These are phyloP conservation scores for Creolimax fragrantissima DNA, from an alignment of 78 protist species.

Conservation along the genomic window DNA sequence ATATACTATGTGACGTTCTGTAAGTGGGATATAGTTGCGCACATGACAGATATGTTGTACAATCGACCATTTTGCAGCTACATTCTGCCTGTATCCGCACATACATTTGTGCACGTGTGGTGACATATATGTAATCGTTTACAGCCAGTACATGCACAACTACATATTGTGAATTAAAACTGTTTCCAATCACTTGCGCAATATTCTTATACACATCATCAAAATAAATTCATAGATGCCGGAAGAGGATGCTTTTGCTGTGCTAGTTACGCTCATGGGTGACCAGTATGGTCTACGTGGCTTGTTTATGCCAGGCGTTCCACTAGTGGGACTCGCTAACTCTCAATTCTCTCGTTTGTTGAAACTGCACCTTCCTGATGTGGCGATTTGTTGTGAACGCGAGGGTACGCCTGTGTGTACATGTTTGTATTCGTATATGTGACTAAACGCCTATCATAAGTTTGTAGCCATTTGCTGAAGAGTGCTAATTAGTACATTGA, in stretches of 20 bases:
- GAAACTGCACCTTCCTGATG: neutral
- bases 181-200: too few relatives aligned
- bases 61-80: neutral
- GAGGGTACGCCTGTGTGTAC: neutral
- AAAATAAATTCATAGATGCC: neutral
- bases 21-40: neutral
- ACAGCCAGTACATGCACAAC: too few relatives aligned
- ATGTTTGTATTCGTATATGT: too few relatives aligned
- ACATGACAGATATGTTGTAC: neutral
- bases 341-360: neutral
- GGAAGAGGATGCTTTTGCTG: slow-evolving; percentile 23
- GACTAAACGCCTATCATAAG: too few relatives aligned
- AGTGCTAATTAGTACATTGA: too few relatives aligned
- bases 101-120: neutral
- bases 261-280: slow-evolving; percentile 4
- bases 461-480: too few relatives aligned
- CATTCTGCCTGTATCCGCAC: neutral
- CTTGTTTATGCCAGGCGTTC: neutral
- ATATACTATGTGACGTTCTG: neutral
- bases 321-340: neutral
- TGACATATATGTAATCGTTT: too few relatives aligned
- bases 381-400: neutral
- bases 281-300: neutral
- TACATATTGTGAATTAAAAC: too few relatives aligned
- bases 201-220: neutral